A percentile compares a stretch with the other conserved stretches of the same genome.
Evolutionary conservation across 805 yeast species (phyloP).

Genomic region (Kazachstania martiniae): DNA sequence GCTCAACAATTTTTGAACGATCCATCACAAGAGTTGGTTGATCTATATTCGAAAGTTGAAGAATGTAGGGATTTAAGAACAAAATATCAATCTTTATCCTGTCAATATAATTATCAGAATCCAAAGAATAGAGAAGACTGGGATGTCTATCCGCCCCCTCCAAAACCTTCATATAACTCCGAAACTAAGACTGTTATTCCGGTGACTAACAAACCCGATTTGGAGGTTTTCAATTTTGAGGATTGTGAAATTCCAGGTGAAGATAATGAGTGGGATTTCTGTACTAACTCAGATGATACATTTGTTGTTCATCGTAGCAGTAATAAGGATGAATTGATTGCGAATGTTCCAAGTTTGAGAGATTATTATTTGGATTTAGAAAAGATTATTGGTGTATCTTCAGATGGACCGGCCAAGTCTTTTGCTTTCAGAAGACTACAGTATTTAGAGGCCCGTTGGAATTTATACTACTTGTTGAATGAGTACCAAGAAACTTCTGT

Average conservation of each 20-base stretch:
- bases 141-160: constrained; percentile 88
- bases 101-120: constrained; percentile 65
- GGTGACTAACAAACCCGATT: constrained; percentile 31
- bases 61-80: constrained; percentile 63
- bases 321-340: constrained; percentile 29
- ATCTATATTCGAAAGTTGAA: constrained; percentile 49
- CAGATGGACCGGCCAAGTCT: constrained; percentile 94
- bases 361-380: constrained; percentile 84
- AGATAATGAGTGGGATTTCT: constrained; percentile 45
- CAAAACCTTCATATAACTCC: constrained; percentile 75
- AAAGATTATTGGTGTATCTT: constrained; percentile 57
- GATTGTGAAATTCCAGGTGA: constrained; percentile 35
- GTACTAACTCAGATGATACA: constrained; percentile 51
- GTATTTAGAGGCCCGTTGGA: constrained; percentile 95
- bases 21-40: constrained; percentile 60
- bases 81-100: constrained; percentile 59
- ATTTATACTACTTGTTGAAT: constrained; percentile 73
- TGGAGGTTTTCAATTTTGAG: constrained; percentile 32
- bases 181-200: constrained; percentile 42
- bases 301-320: constrained; percentile 44
- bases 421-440: constrained; percentile 91
- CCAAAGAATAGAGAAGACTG: constrained; percentile 73
- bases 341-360: constrained; percentile 66
- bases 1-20: constrained; percentile 42
- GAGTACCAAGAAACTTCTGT: constrained; percentile 89